Evolutionary conservation across 441 rosid genomes (phyloP), one percentile per base, ranked within the genome.

Genomic region (Brassica balearica): DNA sequence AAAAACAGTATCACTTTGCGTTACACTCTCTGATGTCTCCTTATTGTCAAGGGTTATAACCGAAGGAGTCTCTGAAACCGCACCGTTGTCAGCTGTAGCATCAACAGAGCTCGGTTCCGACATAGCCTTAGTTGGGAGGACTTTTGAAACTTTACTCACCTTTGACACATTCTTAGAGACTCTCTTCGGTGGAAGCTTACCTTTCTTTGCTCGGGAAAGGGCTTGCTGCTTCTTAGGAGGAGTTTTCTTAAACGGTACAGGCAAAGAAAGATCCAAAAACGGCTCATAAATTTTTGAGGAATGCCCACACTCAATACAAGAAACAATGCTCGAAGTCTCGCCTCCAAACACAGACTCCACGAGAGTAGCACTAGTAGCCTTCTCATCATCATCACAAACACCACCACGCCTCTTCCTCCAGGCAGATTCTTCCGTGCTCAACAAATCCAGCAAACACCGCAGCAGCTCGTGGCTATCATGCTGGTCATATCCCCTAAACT

Each of bases 401-500:
- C 72, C 83, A 62, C 72, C 82, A 63, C 41, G 72, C 76, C 82
- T 84, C 83, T 88, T 92, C 72, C 85, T 84, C 59, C 65, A 71
- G 62, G 76, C 82, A 32, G 90, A 80, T 83, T 93, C 99, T 82
- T 95, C 99, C 0, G 88, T 80, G 61, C 89, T 88, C 86, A 93
- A 82, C 11, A 86, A 85, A 84, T 95, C 99, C 55, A 95, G 93
- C 72, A 95, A 85, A 87, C 87, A 93, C 0, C 85, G 86, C 63
- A 95, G 90, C 84, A 95, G 80, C 85, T 95, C 98, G 74, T 95
- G 99, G 77, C 98, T 90, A 61, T 95, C 99, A 69, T 95, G 98
- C 84, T 92, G 99, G 80, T 92, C 95, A 79, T 85, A 92, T 78
- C 99, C 99, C 80, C 83, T 86, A 81, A 93, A 95, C 68, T 93